Base-by-base conservation (phyloP, 2,329 filamentous ascomycete genomes). In the Cordyceps farinosa region DNA sequence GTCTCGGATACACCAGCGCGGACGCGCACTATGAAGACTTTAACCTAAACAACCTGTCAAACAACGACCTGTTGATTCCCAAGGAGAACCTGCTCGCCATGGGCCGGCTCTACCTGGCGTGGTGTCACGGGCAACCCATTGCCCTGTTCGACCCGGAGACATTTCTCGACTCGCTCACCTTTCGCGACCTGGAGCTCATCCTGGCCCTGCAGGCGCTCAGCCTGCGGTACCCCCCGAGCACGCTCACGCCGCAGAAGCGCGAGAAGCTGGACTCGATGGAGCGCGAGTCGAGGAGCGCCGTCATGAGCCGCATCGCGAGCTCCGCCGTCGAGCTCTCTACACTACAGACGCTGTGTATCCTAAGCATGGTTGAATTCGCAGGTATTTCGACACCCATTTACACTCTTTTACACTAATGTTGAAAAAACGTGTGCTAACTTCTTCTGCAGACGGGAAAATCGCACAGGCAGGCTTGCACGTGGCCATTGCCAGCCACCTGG, bases 41-140 rank as follows among this genome's bases (percentile, higher is more conserved):
- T 52, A 9, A n/a, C 15, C 2, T 56, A 2, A 27, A 17, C 32
- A n/a, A n/a, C 38, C 5, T 36, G 4, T 60, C 52, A 9, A n/a
- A 34, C 10, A 50, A 44, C 29, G 34, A 55, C 11, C 42, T 51
- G 4, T n/a, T 54, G 3, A 17, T 64, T 2, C 60, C 60, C 32
- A 62, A 65, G 45, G 59, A 62, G 30, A 63, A 52, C 17, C 38
- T 70, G 29, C 36, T 65, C 15, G 58, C 65, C 9, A 64, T 62
- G 27, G 69, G 66, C 13, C 72, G 78, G 52, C 68, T 77, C 2
- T 84, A 83, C 66, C 66, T 82, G 3, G 67, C 73, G 5, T 83
- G 79, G 66, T 81, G 80, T 61, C 78, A 83, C 59, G 79, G 76
- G 30, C 82, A 84, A 57, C 80, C 81, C 6, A 71, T 84, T 29